phyloP scores from a whole-genome alignment of 2,329 filamentous ascomycete genomes.

The Penicillium sp. region DNA sequence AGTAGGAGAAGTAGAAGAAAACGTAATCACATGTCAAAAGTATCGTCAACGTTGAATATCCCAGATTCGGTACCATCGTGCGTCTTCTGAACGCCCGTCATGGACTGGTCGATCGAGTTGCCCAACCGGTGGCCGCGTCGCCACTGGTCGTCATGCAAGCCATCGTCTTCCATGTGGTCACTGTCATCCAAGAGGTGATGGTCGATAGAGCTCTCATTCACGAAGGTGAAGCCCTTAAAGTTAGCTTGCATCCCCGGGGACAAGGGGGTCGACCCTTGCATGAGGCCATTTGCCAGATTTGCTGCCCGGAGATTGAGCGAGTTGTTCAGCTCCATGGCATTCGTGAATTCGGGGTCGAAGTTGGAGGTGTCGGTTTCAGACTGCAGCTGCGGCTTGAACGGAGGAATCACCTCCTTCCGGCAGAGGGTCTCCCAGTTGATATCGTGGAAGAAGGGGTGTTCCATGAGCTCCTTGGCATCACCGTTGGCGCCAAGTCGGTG shows the following conservation, averaged over 20 bases:
- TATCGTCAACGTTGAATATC: conserved; percentile 45
- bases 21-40: conserved; percentile 46
- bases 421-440: conserved; percentile 85
- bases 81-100: conserved; percentile 44
- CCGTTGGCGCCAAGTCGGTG: conserved; percentile 86
- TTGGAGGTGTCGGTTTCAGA: conserved; percentile 95
- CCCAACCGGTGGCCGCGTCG: conserved; percentile 33
- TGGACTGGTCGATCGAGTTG: conserved; percentile 39
- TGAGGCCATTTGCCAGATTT: conserved; percentile 72
- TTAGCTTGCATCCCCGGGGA: conserved; percentile 96
- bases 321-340: conserved; percentile 78
- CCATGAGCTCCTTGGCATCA: conserved; percentile 91
- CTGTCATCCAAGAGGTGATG: conserved; percentile 45
- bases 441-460: conserved; percentile 89
- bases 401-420: conserved; percentile 89
- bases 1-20: conserved; percentile 23
- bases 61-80: conserved; percentile 38
- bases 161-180: conserved; percentile 45
- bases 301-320: conserved; percentile 90
- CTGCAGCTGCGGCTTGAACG: conserved; percentile 96
- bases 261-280: conserved; percentile 83
- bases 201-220: conserved; percentile 94
- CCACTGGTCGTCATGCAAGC: conserved; percentile 38
- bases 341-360: conserved; percentile 98
- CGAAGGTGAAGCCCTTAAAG: conserved; percentile 97